Percentiles rank a stretch among this genome's conserved stretches.
phyloP scores from a whole-genome alignment of 352 stramenopile genomes.

The Globisporangium spiculum region DNA sequence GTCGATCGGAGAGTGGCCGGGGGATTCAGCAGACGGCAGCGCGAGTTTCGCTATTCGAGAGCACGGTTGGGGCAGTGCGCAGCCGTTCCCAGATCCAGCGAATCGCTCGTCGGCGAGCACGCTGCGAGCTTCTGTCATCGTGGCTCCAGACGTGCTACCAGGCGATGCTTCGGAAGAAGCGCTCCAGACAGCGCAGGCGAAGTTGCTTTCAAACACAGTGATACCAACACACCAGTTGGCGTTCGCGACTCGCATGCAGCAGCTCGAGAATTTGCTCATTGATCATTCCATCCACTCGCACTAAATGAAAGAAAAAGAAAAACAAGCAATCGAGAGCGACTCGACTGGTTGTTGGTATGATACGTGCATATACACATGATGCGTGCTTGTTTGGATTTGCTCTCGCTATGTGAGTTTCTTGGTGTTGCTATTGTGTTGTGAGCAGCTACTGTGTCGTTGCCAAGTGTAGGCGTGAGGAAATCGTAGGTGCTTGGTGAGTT shows the following conservation, averaged over 20 bases:
- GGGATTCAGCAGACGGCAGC: neutral
- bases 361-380: too few species aligned
- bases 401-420: too few species aligned
- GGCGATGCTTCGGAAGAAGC: neutral
- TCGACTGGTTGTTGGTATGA: too few species aligned
- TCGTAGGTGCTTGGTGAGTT: too few species aligned
- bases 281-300: neutral
- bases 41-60: neutral
- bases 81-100: neutral
- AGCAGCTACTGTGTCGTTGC: too few species aligned
- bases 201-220: neutral
- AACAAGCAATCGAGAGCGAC: too few species aligned
- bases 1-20: conserved; percentile 11
- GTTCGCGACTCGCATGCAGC: conserved; percentile 1
- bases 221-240: neutral
- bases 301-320: too few species aligned
- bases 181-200: neutral
- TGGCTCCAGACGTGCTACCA: neutral
- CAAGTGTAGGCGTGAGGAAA: too few species aligned
- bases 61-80: conserved; percentile 9
- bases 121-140: conserved; percentile 3
- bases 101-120: neutral
- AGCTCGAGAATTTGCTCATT: conserved; percentile 1
- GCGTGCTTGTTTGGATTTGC: too few species aligned
- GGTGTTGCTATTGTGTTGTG: too few species aligned